Percentiles rank a stretch among this genome's conserved stretches.
These are phyloP conservation scores for Pyrenochaeta sp. DNA, from an alignment of 2,329 filamentous ascomycete species.

Conservation along the genomic window DNA sequence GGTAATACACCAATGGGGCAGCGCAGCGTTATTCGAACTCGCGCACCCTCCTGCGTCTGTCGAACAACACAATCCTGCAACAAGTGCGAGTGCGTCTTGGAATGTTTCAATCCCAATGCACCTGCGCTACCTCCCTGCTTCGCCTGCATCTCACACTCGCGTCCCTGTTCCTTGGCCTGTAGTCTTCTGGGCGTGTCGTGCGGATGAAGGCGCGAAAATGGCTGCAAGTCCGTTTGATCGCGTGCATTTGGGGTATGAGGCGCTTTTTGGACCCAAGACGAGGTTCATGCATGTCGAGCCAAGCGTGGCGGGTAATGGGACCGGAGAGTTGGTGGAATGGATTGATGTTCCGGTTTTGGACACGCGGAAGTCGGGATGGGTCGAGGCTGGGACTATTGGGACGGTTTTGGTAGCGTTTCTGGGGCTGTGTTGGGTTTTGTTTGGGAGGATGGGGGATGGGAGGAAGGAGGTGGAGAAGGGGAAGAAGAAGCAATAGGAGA, in stretches of 20 bases:
- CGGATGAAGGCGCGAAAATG: conserved; percentile 72
- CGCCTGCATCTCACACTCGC: conserved; percentile 40
- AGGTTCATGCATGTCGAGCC: conserved; percentile 78
- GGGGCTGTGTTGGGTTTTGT: conserved; percentile 56
- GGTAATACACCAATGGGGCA: conserved; percentile 79
- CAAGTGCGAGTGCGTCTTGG: conserved; percentile 56
- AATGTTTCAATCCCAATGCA: conserved; percentile 81
- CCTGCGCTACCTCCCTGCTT: conserved; percentile 74
- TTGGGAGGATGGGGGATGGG: conserved; percentile 20
- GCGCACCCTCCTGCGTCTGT: conserved; percentile 53
- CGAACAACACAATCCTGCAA: not conserved
- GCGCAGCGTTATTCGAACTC: conserved; percentile 77
- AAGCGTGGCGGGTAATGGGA: conserved; percentile 10
- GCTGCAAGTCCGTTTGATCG: conserved; percentile 84
- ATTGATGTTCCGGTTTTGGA: conserved; percentile 56
- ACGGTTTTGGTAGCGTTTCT: conserved; percentile 55
- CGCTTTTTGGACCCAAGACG: conserved; percentile 76
- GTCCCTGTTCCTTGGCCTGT: conserved; percentile 78
- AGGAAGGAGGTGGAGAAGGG: conserved; percentile 11
- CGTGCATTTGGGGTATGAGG: conserved; percentile 84
- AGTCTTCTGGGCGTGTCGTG: conserved; percentile 89
- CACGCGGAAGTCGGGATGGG: conserved; percentile 42
- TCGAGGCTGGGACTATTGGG: conserved; percentile 55
- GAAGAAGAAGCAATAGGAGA: conserved; percentile 34
- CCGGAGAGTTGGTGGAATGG: conserved; percentile 36